Percentiles rank a stretch among this genome's conserved stretches.
These are phyloP conservation scores for Erodium texanum DNA, from an alignment of 441 rosid species.

Conservation along the genomic window DNA sequence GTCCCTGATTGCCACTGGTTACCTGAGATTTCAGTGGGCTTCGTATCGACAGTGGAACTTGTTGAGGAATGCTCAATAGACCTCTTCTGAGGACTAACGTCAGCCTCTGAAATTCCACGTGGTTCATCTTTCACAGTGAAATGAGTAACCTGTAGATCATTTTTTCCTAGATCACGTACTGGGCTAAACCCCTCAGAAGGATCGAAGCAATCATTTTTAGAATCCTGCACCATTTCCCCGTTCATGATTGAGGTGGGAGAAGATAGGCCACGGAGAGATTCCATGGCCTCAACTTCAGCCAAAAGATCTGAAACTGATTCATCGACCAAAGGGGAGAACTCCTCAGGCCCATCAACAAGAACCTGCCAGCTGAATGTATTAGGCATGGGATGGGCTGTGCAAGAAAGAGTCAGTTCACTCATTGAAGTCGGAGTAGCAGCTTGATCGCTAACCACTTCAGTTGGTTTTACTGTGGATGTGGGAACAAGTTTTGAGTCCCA, in stretches of 20 bases:
- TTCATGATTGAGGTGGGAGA: constrained; percentile 70
- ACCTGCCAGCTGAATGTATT: constrained; percentile 56
- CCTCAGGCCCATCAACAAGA: constrained; percentile 51
- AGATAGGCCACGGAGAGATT: constrained; percentile 60
- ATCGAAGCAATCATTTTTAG: constrained; percentile 68
- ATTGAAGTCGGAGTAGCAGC: constrained; percentile 53
- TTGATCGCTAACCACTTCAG: constrained; percentile 35
- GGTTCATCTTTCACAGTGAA: constrained; percentile 32
- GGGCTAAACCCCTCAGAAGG: constrained; percentile 63
- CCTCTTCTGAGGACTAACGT: constrained; percentile 29
- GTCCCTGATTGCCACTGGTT: constrained; percentile 43
- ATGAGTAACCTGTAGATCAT: constrained; percentile 45
- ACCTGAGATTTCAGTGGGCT: constrained; percentile 35
- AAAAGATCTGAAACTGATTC: constrained; percentile 95
- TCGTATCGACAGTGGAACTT: constrained; percentile 35
- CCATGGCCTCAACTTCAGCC: constrained; percentile 99
- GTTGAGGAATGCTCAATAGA: constrained; percentile 39
- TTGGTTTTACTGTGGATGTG: constrained; percentile 42
- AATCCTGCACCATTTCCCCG: constrained; percentile 39
- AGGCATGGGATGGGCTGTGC: constrained; percentile 34
- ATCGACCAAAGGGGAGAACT: constrained; percentile 54
- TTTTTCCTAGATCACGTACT: constrained; percentile 46
- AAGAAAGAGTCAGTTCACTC: constrained; percentile 38
- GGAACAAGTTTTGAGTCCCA: constrained; percentile 47
- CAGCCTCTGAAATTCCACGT: constrained; percentile 24